phyloP scores from a whole-genome alignment of 2,329 filamentous ascomycete species.

The Pseudogymnoascus pannorum region DNA sequence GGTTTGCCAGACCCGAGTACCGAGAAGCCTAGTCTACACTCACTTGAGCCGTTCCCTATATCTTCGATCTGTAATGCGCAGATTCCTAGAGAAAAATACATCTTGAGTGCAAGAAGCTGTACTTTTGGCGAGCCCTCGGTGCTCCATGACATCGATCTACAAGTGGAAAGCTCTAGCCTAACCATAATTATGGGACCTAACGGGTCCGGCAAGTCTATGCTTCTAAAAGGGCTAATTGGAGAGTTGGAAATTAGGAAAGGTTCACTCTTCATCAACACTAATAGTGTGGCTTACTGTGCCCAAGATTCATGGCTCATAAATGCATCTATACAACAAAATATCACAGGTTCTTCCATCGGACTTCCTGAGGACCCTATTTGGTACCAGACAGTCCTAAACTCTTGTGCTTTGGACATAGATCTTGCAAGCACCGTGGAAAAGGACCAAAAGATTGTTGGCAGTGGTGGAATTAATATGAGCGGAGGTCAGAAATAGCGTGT shows the following conservation, averaged over 20 bases:
- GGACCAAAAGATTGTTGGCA: slow-evolving; percentile 21
- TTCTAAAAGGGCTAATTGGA: slow-evolving; percentile 17
- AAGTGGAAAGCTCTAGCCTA: slow-evolving; percentile 11
- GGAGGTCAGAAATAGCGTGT: slow-evolving; percentile 15
- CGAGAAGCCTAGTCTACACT: neutral
- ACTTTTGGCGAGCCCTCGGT: slow-evolving; percentile 5
- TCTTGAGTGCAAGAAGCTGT: neutral
- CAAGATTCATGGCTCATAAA: slow-evolving; percentile 16
- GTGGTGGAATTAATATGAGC: slow-evolving; percentile 23
- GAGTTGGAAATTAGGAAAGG: slow-evolving; percentile 12
- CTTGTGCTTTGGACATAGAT: slow-evolving; percentile 15
- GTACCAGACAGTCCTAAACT: slow-evolving; percentile 14
- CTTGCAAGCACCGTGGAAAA: slow-evolving; percentile 17
- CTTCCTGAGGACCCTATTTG: slow-evolving; percentile 12
- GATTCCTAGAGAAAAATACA: neutral
- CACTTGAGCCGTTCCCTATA: neutral
- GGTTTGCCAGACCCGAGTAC: neutral
- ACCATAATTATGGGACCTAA: slow-evolving; percentile 17
- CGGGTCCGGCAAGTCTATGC: slow-evolving; percentile 20
- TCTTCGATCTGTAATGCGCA: neutral
- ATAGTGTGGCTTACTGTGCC: slow-evolving; percentile 14
- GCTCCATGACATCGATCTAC: slow-evolving; percentile 10
- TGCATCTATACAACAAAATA: slow-evolving; percentile 16
- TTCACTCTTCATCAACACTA: slow-evolving; percentile 4
- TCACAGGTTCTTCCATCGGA: slow-evolving; percentile 10